phyloP scores from a whole-genome alignment of 495 filamentous ascomycete species.

The Penicillium paxilli region DNA sequence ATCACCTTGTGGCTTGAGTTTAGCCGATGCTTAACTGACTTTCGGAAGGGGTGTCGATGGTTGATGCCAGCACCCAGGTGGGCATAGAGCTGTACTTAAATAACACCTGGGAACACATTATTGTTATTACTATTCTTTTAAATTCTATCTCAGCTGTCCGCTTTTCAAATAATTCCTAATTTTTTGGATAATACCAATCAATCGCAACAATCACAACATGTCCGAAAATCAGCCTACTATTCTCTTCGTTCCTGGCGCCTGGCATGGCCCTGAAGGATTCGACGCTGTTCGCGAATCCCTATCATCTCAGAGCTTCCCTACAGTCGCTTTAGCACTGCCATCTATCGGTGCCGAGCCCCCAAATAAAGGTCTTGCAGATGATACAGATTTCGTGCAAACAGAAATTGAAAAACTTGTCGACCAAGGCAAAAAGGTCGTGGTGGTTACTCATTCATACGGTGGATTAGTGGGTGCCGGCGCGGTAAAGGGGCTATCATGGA shows the following conservation, averaged over 20 bases:
- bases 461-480: conserved; percentile 42
- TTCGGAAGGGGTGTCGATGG: no score
- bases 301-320: background rate
- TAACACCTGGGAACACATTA: no score
- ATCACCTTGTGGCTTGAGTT: background rate
- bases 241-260: background rate
- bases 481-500: conserved; percentile 37
- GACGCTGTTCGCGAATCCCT: background rate
- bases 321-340: background rate
- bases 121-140: background rate
- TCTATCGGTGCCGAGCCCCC: background rate
- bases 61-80: no score
- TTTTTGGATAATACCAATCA: no score
- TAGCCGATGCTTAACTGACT: background rate
- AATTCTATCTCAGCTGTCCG: background rate
- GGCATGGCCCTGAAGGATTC: background rate
- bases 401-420: background rate
- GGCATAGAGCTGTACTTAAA: no score
- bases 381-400: background rate
- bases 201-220: background rate
- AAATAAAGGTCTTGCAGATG: background rate
- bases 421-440: conserved; percentile 11
- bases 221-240: background rate
- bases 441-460: conserved; percentile 46
- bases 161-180: no score